Evolutionary conservation across 306 rosid species (phyloP).

Genomic region (Acacia acuminata): DNA sequence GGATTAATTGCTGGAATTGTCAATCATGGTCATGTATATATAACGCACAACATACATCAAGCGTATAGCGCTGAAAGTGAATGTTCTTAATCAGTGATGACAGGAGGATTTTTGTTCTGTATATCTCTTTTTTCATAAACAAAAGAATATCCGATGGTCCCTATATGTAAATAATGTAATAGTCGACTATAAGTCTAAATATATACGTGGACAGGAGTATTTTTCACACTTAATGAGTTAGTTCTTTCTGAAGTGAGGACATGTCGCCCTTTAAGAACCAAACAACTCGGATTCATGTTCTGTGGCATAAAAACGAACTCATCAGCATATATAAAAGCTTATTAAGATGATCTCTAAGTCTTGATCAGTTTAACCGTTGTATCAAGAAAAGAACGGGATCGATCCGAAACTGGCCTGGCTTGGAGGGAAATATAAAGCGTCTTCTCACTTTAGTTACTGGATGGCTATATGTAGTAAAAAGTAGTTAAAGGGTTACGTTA

Average conservation of each 20-base stretch:
- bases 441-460: neutral
- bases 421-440: neutral
- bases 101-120: conserved; percentile 30
- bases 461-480: neutral
- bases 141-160: conserved; percentile 20
- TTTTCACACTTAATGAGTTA: conserved; percentile 32
- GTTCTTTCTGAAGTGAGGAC: conserved; percentile 34
- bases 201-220: conserved; percentile 15
- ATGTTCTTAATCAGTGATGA: conserved; percentile 3
- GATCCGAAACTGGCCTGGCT: neutral
- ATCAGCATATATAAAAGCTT: neutral
- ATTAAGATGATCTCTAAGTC: neutral
- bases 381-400: neutral
- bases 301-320: conserved; percentile 21
- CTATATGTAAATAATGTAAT: neutral
- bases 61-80: conserved; percentile 18
- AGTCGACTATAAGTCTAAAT: conserved; percentile 8
- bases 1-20: neutral
- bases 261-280: conserved; percentile 40
- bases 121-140: neutral
- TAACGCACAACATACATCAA: neutral
- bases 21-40: neutral
- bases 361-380: neutral
- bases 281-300: conserved; percentile 27
- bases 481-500: neutral